phyloP scores from a whole-genome alignment of 2,329 filamentous ascomycete genomes.

The Venturia carpophila region DNA sequence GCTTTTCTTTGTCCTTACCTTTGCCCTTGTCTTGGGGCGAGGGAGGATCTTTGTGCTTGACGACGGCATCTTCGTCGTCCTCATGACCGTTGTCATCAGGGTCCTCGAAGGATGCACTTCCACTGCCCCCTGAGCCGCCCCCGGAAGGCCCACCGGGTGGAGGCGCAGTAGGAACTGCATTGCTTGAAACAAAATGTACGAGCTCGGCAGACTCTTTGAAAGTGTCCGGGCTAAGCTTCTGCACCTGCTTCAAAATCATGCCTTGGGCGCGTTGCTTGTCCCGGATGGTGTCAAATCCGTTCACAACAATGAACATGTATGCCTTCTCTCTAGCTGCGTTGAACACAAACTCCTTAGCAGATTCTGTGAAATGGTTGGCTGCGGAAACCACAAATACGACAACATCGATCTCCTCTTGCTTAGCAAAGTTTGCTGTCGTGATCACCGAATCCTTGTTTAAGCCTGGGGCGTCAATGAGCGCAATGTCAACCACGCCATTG shows the following conservation, averaged over 20 bases:
- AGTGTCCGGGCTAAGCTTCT: conserved; percentile 79
- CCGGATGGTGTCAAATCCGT: conserved; percentile 88
- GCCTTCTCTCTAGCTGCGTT: conserved; percentile 94
- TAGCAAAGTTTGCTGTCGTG: conserved; percentile 92
- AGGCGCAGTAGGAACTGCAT: conserved; percentile 73
- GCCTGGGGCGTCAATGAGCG: conserved; percentile 91
- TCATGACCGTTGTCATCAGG: conserved; percentile 32
- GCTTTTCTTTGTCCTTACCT: conserved; percentile 67
- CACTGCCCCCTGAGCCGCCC: conserved; percentile 38
- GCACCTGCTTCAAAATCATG: conserved; percentile 85
- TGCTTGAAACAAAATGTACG: conserved; percentile 96
- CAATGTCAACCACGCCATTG: conserved; percentile 96
- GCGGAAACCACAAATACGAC: conserved; percentile 98
- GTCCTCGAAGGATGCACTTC: conserved; percentile 26
- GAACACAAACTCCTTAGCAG: conserved; percentile 95
- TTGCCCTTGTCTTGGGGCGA: conserved; percentile 63
- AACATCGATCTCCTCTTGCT: conserved; percentile 97
- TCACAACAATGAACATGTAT: conserved; percentile 98
- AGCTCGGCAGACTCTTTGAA: conserved; percentile 87
- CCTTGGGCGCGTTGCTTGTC: conserved; percentile 88
- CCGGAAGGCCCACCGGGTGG: conserved; percentile 49
- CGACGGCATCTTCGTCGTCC: conserved; percentile 47
- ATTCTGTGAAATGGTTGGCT: conserved; percentile 94
- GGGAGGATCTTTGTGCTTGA: conserved; percentile 43
- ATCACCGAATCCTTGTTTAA: conserved; percentile 94